These are phyloP conservation scores for Pinus albicaulis DNA, from an alignment of 75 land plant species.

Conservation along the genomic window DNA sequence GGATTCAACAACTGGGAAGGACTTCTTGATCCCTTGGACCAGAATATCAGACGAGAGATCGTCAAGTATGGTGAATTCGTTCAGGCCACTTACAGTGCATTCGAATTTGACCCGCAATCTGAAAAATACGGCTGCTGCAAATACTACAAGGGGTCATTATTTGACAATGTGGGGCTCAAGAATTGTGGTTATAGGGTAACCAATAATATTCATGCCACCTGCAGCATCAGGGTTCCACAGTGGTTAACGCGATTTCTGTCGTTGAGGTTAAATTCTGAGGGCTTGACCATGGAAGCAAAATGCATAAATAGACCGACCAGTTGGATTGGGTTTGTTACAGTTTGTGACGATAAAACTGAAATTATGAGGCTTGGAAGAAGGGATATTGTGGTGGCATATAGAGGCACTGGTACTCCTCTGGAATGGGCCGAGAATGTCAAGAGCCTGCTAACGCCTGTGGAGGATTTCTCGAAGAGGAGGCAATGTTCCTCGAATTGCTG, in stretches of 20 bases:
- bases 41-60: slow-evolving; percentile 58
- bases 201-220: slow-evolving; percentile 51
- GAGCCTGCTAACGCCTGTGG: too few relatives aligned
- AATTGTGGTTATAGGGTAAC: slow-evolving; percentile 39
- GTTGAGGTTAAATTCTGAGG: too few relatives aligned
- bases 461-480: too few relatives aligned
- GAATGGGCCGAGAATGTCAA: too few relatives aligned
- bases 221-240: slow-evolving; percentile 38
- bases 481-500: neutral
- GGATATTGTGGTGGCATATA: slow-evolving; percentile 54
- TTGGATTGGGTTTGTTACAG: slow-evolving; percentile 76
- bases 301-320: slow-evolving; percentile 31
- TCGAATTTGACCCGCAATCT: slow-evolving; percentile 39
- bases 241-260: slow-evolving; percentile 13
- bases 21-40: slow-evolving; percentile 65
- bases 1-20: slow-evolving; percentile 55
- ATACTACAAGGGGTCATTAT: neutral
- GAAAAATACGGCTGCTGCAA: slow-evolving; percentile 9
- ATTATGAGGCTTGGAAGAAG: slow-evolving; percentile 54
- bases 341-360: slow-evolving; percentile 39
- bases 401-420: neutral
- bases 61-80: slow-evolving; percentile 64
- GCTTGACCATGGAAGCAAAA: neutral
- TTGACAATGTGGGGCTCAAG: slow-evolving; percentile 29
- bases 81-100: slow-evolving; percentile 50